phyloP scores from a whole-genome alignment of 1,284 basidiomycete species.

The Acaromyces ingoldii region DNA sequence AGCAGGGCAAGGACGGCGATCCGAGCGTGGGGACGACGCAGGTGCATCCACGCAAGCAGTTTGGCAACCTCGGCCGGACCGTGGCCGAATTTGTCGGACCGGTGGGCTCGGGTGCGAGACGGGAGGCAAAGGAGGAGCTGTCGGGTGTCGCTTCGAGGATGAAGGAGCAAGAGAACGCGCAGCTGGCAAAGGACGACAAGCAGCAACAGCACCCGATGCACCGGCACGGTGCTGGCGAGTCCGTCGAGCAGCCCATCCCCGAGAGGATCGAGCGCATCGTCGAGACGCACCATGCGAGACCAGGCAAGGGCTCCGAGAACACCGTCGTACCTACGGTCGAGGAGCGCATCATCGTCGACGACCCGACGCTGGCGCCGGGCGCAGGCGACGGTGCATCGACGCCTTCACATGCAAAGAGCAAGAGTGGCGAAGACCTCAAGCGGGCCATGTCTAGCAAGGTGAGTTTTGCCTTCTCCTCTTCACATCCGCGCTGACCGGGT shows the following conservation, averaged over 20 bases:
- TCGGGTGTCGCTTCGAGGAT: no score
- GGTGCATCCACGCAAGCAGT: neutral
- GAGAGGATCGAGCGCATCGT: conserved; percentile 19
- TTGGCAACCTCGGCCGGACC: neutral
- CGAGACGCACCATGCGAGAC: conserved; percentile 8
- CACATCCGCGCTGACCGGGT: no score
- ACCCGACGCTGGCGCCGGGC: neutral
- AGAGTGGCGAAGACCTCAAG: conserved; percentile 6
- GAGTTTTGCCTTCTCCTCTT: no score
- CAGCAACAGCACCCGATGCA: conserved; percentile 16
- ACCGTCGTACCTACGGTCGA: conserved; percentile 27
- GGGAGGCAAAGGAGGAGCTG: neutral
- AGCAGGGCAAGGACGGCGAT: conserved; percentile 56
- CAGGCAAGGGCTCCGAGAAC: conserved; percentile 15
- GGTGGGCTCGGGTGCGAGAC: neutral
- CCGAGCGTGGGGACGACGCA: neutral
- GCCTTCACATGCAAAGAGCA: no score
- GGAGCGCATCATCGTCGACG: conserved; percentile 18
- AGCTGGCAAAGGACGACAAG: conserved; percentile 9
- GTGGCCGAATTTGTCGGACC: conserved; percentile 4
- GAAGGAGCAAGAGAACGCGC: neutral
- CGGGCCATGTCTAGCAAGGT: conserved; percentile 18
- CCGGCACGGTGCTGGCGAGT: no score
- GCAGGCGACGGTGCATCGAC: neutral
- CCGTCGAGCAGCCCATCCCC: conserved; percentile 13